Base-by-base conservation (phyloP, 2,329 filamentous ascomycete genomes). In the Colletotrichum musicola region DNA sequence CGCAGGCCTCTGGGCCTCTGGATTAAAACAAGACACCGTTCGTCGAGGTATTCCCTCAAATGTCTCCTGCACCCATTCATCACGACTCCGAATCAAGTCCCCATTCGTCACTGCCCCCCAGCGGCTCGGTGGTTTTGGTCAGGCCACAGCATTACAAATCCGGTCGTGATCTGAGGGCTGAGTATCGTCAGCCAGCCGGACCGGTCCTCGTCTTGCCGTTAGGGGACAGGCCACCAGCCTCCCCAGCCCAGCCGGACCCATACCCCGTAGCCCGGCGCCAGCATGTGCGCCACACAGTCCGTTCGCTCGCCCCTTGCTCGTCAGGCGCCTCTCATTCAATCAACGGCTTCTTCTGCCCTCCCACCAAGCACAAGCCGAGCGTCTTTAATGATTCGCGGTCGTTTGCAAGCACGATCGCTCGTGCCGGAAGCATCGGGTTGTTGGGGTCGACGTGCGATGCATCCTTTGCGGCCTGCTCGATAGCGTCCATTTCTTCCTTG, bases 401-500 rank as follows among this genome's bases (percentile, higher is more conserved):
- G 69, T 88, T 91, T 5, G 93, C 90, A 58, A 92, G 86, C 66
- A 98, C 89, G 71, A 99, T 96, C 7, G 88, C 90, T 71, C 91
- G 90, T 1, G 95, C 91, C 1, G 96, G 95, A n/a, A 98, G 81
- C 91, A 97, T 95, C 0, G 95, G 96, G 74, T 96, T 96, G 70
- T 97, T 93, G 0, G 92, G 92, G 73, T 95, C 94, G 69, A 98
- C 91, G 70, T 93, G 90, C 16, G 93, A 92, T 2, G 96, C 95
- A 74, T 98, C 95, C 79, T 95, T 95, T 50, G 96, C 96, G 0
- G 96, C 93, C 80, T 97, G 94, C 77, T 98, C 95, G 71, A 99
- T 98, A 44, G 95, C 95, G 75, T 97, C 95, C 94, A 99, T 98
- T 82, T 98, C 96, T 77, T 98, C 95, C 79, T 97, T 98, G 82